Conservation (phyloP, 2,329 filamentous ascomycete genomes). For the Colletotrichum sp. region DNA sequence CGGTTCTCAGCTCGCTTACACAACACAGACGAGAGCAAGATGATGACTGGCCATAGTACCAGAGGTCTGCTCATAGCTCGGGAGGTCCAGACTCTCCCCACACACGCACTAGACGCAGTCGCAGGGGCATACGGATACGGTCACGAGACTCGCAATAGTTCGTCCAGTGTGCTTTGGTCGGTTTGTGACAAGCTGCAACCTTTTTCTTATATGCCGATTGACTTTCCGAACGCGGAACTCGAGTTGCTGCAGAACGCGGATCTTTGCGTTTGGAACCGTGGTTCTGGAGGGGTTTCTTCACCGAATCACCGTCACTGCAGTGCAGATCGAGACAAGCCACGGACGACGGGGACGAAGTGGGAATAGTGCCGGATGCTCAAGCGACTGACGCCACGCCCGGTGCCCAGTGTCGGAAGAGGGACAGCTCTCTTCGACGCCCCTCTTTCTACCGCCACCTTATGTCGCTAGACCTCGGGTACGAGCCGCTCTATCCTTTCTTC, state of each 20-base stretch:
- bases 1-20: background rate
- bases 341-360: background rate
- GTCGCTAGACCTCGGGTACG: background rate
- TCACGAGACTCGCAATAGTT: background rate
- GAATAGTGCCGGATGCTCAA: background rate
- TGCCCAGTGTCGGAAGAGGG: background rate
- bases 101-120: background rate
- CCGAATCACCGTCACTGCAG: background rate
- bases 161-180: background rate
- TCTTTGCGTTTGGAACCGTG: background rate
- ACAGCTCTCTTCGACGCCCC: background rate
- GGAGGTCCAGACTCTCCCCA: background rate
- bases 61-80: background rate
- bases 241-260: background rate
- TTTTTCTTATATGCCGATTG: background rate
- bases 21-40: background rate
- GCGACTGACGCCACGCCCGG: background rate
- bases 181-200: background rate
- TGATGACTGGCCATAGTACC: background rate
- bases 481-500: background rate
- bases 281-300: background rate
- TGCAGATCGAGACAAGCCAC: background rate
- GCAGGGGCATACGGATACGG: background rate
- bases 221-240: background rate
- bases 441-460: background rate